Evolutionary conservation across 2,329 filamentous ascomycete genomes (phyloP).

Genomic region (Cladophialophora psammophila): DNA sequence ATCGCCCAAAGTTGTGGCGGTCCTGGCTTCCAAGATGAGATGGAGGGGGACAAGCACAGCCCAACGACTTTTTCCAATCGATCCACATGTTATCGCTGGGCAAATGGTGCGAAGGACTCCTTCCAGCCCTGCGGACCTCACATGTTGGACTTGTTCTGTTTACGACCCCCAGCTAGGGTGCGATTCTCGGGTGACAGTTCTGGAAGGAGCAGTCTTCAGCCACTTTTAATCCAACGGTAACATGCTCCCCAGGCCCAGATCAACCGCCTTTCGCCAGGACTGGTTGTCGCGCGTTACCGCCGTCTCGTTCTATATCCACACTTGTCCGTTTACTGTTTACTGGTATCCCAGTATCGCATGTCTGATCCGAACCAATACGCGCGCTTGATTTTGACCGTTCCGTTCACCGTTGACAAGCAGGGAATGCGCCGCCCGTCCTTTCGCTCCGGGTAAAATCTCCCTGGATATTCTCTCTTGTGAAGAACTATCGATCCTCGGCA

Average conservation of each 20-base stretch:
- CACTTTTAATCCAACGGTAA: slow-evolving; percentile 17
- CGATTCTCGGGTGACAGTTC: not conserved
- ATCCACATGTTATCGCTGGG: slow-evolving; percentile 8
- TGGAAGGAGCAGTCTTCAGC: slow-evolving; percentile 16
- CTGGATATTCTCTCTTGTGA: not conserved
- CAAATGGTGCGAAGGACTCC: not conserved
- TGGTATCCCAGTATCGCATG: slow-evolving; percentile 25
- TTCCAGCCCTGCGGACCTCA: slow-evolving; percentile 3
- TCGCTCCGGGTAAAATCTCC: slow-evolving; percentile 19
- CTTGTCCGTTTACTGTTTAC: slow-evolving; percentile 18
- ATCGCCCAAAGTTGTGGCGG: not conserved
- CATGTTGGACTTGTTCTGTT: slow-evolving; percentile 10
- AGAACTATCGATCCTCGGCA: slow-evolving; percentile 19
- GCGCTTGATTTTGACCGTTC: not conserved
- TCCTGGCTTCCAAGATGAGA: slow-evolving; percentile 3
- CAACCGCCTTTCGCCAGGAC: slow-evolving; percentile 9
- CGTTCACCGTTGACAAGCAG: slow-evolving; percentile 10
- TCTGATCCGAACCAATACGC: slow-evolving; percentile 33
- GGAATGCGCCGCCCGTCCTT: slow-evolving; percentile 5
- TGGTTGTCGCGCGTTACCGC: slow-evolving; percentile 7
- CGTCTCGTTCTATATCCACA: slow-evolving; percentile 26
- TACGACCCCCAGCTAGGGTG: not conserved
- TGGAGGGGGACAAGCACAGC: not conserved
- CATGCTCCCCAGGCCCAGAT: slow-evolving; percentile 22
- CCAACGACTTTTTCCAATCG: not conserved